Conservation (phyloP, 805 yeast genomes). For the Saccharomycopsis vini region DNA sequence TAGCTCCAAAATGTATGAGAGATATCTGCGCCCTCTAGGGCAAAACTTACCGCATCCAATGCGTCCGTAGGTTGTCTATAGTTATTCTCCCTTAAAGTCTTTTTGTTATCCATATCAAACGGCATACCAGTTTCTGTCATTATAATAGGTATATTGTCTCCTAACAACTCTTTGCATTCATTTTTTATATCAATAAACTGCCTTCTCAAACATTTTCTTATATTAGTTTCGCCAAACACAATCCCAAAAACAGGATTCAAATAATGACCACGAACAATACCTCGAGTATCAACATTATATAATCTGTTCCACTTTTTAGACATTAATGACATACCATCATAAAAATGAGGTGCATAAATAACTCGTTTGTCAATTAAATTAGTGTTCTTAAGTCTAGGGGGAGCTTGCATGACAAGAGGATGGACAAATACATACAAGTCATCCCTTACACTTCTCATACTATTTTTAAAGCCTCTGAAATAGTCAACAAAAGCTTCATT, state of each 20-base stretch:
- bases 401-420: slow-evolving; percentile 71
- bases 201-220: slow-evolving; percentile 58
- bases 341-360: slow-evolving; percentile 80
- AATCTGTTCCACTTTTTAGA: slow-evolving; percentile 78
- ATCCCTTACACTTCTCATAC: slow-evolving; percentile 36
- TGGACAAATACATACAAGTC: slow-evolving; percentile 57
- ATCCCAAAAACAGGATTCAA: slow-evolving; percentile 62
- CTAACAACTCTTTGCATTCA: slow-evolving; percentile 58
- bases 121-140: slow-evolving; percentile 98
- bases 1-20: slow-evolving; percentile 86
- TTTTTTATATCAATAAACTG: slow-evolving; percentile 59
- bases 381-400: slow-evolving; percentile 51
- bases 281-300: slow-evolving; percentile 83
- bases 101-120: slow-evolving; percentile 81
- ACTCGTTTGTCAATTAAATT: slow-evolving; percentile 52
- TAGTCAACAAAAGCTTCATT: slow-evolving; percentile 58
- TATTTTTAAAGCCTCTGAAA: slow-evolving; percentile 41
- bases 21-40: slow-evolving; percentile 64
- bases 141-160: slow-evolving; percentile 57
- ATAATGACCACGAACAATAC: slow-evolving; percentile 74
- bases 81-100: slow-evolving; percentile 57
- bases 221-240: slow-evolving; percentile 74
- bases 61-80: slow-evolving; percentile 73
- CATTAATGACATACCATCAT: slow-evolving; percentile 91
- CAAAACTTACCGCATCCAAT: slow-evolving; percentile 71